Evolutionary conservation across 768 basidiomycete species (phyloP), one percentile per base, ranked within the genome.

Genomic region (Mrakia blollopis): DNA sequence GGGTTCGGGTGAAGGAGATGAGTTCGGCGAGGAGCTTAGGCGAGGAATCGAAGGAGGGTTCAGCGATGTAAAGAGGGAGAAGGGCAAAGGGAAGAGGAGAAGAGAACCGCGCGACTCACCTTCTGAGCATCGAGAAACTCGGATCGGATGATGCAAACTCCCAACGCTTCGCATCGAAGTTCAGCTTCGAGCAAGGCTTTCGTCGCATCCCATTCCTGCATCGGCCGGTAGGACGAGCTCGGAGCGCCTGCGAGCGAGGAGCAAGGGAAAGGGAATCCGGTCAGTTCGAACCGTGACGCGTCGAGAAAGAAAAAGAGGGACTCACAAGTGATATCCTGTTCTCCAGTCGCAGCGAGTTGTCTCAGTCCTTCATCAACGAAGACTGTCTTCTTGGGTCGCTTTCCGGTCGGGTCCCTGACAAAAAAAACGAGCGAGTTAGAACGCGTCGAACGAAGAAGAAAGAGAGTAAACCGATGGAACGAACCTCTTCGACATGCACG

Each of bases 361-460:
- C 52, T 60, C 47, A 78, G 30, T 0, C 77, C 77, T 57, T 78
- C 77, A 0, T 74, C 73, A 23, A 65, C 72, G 44, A 78, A 78
- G 11, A 78, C 52, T 5, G 62, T 25, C 62, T 78, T 78, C 57
- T 78, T 78, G 25, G 77, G 77, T 35, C 73, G 47, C 37, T 78
- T 78, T 8, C 72, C 77, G 3, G 77, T 74, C 25, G 77, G 77
- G 39, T 78, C 77, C 32, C 71, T 75, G 71, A 10, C 25, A 37
- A 28, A 11, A 41, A 21, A 32, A 60, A 41, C 13, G 3, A 25
- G 23, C 21, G 32, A 3, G n/a, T 60, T 57, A 72, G 30, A 54
- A 23, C 47, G 28, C 28, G 44, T 37, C 21, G 23, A 23, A 10
- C 30, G 54, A 61, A 61, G 50, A 3, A 41, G 11, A 37, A 21